Base-by-base conservation (phyloP, 192 early-diverging fungal species). In the Chytriomyces sp. region DNA sequence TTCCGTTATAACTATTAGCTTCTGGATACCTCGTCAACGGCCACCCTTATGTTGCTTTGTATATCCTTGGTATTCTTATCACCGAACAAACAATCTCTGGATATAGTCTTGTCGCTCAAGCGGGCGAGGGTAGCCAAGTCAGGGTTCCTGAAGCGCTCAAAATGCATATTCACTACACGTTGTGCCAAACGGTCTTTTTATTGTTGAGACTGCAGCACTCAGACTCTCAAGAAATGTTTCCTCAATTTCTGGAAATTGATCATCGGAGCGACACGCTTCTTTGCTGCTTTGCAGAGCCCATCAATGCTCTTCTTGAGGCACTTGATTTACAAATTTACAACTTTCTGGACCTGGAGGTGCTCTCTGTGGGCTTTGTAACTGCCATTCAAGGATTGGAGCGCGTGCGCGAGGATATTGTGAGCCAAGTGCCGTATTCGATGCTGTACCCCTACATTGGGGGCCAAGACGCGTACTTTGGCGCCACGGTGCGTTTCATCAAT, bases 111-210 rank as follows among this genome's bases (percentile, higher is more conserved):
- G 17, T 68, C 19, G n/a, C 59, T 25, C 26, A 41, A 19, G 12
- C 49, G 4, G 52, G 33, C 25, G 59, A 26, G 26, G 12, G 30
- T 26, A 37, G 52, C 30, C 25, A n/a, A 1, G n/a, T 62, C 4
- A 41, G 41, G 34, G 70, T 82, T 4, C 72, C 81, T 28, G 62
- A 72, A 34, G 44, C 70, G 52, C 25, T 82, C 3, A 40, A 39
- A 52, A 55, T 75, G 3, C 81, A 82, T 39, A 72, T 73, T 14
- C 70, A 74, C 49, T 78, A 69, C 56, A 78, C 77, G 0, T 38
- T 82, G 12, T 72, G 63, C 55, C 80, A 82, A 65, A 66, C 80
- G 26, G 40, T 82, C 14, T 82, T 82, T 56, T 26, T 82, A 10
- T 57, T 82, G 6, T 69, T 72, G 1, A 69, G 80, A 7, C 37